phyloP scores from a whole-genome alignment of 129 eudicot genomes.

The Lactuca sativa region DNA sequence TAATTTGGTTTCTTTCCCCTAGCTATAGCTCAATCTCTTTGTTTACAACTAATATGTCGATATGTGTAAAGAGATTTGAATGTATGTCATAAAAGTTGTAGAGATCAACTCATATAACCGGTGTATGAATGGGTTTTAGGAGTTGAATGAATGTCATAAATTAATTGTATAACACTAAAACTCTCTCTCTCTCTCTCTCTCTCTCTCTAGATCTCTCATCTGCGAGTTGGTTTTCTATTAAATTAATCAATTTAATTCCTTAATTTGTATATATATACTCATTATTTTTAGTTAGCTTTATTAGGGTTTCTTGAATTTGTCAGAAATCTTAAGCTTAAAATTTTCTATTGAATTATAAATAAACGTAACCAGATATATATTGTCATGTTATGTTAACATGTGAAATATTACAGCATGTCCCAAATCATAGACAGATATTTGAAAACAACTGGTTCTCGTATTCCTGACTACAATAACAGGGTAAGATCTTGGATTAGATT shows the following conservation, averaged over 20 bases:
- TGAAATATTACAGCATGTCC: constrained; percentile 54
- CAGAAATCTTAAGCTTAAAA: background rate
- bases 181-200: constrained; percentile 7
- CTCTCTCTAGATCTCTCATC: background rate
- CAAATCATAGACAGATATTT: constrained; percentile 65
- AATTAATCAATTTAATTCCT: constrained; percentile 2
- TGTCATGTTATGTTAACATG: background rate
- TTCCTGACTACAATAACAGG: constrained; percentile 47
- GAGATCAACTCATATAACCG: constrained; percentile 4
- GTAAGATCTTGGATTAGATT: constrained; percentile 25
- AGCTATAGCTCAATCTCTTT: constrained; percentile 17
- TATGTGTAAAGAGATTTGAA: constrained; percentile 1
- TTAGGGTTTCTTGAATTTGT: constrained; percentile 23
- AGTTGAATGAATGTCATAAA: background rate
- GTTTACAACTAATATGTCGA: background rate
- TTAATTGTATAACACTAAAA: background rate
- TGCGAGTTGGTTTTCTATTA: background rate
- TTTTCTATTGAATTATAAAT: background rate
- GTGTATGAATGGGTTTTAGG: background rate
- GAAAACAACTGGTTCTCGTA: constrained; percentile 47
- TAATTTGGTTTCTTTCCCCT: background rate
- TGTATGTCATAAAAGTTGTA: background rate
- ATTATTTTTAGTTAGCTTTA: background rate
- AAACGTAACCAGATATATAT: constrained; percentile 4
- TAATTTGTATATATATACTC: background rate